Conservation (phyloP, 306 rosid species). For the Hippophae rhamnoides region DNA sequence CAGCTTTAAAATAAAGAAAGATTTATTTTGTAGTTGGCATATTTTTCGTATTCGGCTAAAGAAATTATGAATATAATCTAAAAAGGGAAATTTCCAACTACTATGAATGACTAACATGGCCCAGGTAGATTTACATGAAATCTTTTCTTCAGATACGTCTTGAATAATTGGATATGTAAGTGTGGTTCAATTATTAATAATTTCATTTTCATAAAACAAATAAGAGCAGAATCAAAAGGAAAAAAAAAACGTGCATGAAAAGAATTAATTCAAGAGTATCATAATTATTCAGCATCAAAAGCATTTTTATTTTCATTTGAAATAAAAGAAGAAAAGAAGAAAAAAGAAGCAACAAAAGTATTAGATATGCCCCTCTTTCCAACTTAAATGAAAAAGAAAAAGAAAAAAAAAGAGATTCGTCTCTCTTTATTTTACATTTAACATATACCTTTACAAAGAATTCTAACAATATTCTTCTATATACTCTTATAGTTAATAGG, state of each 20-base stretch:
- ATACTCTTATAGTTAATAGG: too few relatives aligned
- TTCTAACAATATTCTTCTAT: background rate
- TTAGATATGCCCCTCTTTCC: background rate
- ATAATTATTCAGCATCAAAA: constrained; percentile 23
- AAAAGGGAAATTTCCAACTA: background rate
- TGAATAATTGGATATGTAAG: background rate
- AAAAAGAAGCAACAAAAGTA: background rate
- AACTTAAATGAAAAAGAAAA: constrained; percentile 9
- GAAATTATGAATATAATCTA: background rate
- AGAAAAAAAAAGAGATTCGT: constrained; percentile 15
- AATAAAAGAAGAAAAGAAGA: constrained; percentile 14
- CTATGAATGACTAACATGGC: background rate
- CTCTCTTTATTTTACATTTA: constrained; percentile 5
- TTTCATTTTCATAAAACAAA: background rate
- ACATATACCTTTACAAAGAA: background rate
- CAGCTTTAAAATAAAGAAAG: too few relatives aligned
- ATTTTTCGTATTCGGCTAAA: too few relatives aligned
- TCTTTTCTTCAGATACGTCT: constrained; percentile 4
- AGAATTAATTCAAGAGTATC: constrained; percentile 31
- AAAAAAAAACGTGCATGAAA: constrained; percentile 31
- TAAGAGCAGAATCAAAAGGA: background rate
- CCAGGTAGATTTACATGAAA: constrained; percentile 4
- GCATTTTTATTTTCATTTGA: constrained; percentile 42
- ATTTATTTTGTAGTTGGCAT: too few relatives aligned
- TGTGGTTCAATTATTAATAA: constrained; percentile 5